Percentiles rank a stretch among this genome's conserved stretches.
Conservation (phyloP, 768 basidiomycete genomes). For the Tylopilus felleus region DNA sequence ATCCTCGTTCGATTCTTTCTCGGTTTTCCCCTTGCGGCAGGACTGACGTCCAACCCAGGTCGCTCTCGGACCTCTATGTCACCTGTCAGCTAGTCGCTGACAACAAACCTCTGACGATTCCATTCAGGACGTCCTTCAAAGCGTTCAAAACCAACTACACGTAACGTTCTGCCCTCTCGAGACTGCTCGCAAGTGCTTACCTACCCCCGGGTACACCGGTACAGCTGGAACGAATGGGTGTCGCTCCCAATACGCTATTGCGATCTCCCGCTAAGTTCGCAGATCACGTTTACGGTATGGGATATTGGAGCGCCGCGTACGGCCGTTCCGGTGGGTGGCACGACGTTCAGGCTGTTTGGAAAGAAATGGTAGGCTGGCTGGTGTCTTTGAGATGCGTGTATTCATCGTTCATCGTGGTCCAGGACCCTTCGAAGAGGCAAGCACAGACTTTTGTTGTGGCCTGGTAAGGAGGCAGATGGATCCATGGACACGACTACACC, state of each 20-base stretch:
- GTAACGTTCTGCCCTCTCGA: slow-evolving; percentile 40
- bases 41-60: slow-evolving; percentile 45
- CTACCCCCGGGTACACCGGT: not conserved
- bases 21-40: slow-evolving; percentile 5
- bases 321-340: slow-evolving; percentile 83
- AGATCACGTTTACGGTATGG: slow-evolving; percentile 94
- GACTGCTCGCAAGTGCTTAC: not conserved
- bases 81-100: slow-evolving; percentile 90
- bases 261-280: slow-evolving; percentile 85
- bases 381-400: not conserved
- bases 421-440: slow-evolving; percentile 92
- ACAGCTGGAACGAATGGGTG: slow-evolving; percentile 95
- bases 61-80: slow-evolving; percentile 89
- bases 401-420: not conserved
- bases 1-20: slow-evolving; percentile 47
- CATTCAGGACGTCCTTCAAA: slow-evolving; percentile 90
- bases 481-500: slow-evolving; percentile 79
- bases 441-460: slow-evolving; percentile 84
- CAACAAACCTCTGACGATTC: slow-evolving; percentile 89
- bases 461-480: slow-evolving; percentile 81
- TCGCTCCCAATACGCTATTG: slow-evolving; percentile 90
- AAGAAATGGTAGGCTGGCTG: slow-evolving; percentile 75
- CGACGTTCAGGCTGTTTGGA: slow-evolving; percentile 87
- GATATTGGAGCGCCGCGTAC: slow-evolving; percentile 84
- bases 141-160: slow-evolving; percentile 81